phyloP scores from a whole-genome alignment of 441 rosid genomes.

The Aleurites moluccanus region DNA sequence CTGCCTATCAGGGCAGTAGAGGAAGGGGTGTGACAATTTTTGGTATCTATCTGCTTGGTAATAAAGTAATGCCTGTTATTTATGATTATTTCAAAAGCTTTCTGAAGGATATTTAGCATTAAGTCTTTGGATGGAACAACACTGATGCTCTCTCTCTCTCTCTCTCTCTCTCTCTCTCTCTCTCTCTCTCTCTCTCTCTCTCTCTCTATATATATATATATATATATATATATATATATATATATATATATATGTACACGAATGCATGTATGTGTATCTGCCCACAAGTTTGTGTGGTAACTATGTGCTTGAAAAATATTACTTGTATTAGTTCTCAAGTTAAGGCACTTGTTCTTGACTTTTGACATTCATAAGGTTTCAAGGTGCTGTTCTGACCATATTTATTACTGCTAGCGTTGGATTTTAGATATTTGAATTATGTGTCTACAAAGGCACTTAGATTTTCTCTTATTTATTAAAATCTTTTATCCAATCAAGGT shows the following conservation, averaged over 20 bases:
- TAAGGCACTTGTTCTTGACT: neutral
- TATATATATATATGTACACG: too few species aligned
- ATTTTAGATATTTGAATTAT: slow-evolving; percentile 2
- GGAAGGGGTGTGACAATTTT: too few species aligned
- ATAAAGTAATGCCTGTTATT: neutral
- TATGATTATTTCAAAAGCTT: neutral
- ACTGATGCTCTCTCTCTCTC: too few species aligned
- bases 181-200: too few species aligned
- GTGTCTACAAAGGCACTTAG: neutral
- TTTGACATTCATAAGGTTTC: slow-evolving; percentile 2
- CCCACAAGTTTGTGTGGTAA: neutral
- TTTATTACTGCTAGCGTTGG: neutral
- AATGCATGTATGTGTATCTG: too few species aligned
- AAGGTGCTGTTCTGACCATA: neutral
- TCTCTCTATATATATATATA: too few species aligned
- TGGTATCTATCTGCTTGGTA: too few species aligned
- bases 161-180: too few species aligned
- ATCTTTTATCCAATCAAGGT: slow-evolving; percentile 33
- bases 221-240: too few species aligned
- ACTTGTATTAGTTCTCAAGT: neutral
- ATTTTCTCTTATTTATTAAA: neutral
- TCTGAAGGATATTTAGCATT: neutral
- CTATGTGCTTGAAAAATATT: neutral
- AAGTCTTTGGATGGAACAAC: slow-evolving; percentile 4
- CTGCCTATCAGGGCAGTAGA: too few species aligned